Base-by-base conservation (phyloP, 805 yeast genomes). In the Myxozyma vanderwaltii region DNA sequence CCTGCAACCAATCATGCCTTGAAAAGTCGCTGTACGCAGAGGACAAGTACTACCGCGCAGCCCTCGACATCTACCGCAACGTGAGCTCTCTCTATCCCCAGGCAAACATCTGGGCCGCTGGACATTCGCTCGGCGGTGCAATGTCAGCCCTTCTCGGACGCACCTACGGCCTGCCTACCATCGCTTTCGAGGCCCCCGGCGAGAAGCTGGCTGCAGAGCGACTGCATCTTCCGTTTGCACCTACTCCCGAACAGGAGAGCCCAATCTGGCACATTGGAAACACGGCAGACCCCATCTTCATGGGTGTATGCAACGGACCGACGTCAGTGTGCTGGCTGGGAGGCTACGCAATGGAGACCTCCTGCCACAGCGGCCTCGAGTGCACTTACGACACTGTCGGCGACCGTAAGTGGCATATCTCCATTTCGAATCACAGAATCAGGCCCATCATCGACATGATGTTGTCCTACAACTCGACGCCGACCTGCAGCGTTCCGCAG, bases 271-370 rank as follows among this genome's bases (percentile, higher is more conserved):
- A 94, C 71, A 76, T 94, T 70, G 99, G 99, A 2, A 94, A 94
- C 72, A 94, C 95, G 1, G 98, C 97, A 0, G 99, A 94, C 71
- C 99, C 99, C 0, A 91, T 94, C 2, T 94, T 79, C 70, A 88
- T 91, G 92, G 99, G 99, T 0, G 92, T 91, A 10, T 94, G 99
- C 73, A 91, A 89, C 69, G 99, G 99, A 6, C 95, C 95, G 0
- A 84, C 95, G 3, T 86, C 96, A 0, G 76, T 91, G 1, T 94
- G 99, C 74, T 86, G 94, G 64, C 79, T 89, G 6, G 97, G 89
- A 0, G 99, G 99, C 0, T 94, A 90, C 72, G 99, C 99, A 8
- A 88, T 94, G 97, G 99, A 94, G 70, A 86, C 97, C 0, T 86
- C 86, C 50, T 94, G 99, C 71, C 99, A 94, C 71, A 82, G 96